These are phyloP conservation scores for Aspergillus pseudoglaucus DNA, from an alignment of 2,329 filamentous ascomycete genomes.

Conservation along the genomic window DNA sequence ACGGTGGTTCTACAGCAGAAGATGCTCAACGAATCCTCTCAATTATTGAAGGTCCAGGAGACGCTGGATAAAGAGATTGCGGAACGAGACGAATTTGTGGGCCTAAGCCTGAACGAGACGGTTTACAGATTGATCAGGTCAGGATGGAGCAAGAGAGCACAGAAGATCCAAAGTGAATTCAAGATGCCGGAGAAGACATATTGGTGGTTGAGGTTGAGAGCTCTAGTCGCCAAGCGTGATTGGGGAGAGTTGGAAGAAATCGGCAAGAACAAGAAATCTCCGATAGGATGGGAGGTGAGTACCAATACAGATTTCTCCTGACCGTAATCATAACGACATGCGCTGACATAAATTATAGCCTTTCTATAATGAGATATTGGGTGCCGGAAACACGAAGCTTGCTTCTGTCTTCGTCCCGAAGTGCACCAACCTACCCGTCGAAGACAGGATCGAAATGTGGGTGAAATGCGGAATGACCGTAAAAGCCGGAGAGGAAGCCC, in stretches of 20 bases:
- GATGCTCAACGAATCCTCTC: constrained; percentile 70
- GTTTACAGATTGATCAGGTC: constrained; percentile 79
- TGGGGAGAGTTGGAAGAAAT: constrained; percentile 91
- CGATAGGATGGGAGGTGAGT: constrained; percentile 91
- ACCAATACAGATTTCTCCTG: constrained; percentile 5
- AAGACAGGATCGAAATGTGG: constrained; percentile 82
- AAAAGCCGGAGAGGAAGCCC: constrained; percentile 86
- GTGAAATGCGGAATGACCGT: constrained; percentile 87
- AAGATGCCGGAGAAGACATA: constrained; percentile 84
- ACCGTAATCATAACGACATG: constrained; percentile 6
- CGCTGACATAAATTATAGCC: constrained; percentile 51
- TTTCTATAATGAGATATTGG: constrained; percentile 83
- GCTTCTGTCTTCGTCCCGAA: constrained; percentile 82
- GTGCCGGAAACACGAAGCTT: constrained; percentile 82
- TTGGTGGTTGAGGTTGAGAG: constrained; percentile 81
- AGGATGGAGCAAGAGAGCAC: constrained; percentile 76
- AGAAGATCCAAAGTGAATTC: constrained; percentile 86
- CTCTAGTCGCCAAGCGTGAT: constrained; percentile 80
- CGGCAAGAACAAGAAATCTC: constrained; percentile 66
- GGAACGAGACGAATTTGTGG: constrained; percentile 58
- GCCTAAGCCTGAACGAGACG: constrained; percentile 84
- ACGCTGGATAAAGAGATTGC: constrained; percentile 76
- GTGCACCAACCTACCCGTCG: constrained; percentile 63
- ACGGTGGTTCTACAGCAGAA: constrained; percentile 60
- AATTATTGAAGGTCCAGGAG: constrained; percentile 79